A percentile compares a stretch with the other conserved stretches of the same genome.
phyloP scores from a whole-genome alignment of 2,329 filamentous ascomycete genomes.

The Verticillium longisporum region DNA sequence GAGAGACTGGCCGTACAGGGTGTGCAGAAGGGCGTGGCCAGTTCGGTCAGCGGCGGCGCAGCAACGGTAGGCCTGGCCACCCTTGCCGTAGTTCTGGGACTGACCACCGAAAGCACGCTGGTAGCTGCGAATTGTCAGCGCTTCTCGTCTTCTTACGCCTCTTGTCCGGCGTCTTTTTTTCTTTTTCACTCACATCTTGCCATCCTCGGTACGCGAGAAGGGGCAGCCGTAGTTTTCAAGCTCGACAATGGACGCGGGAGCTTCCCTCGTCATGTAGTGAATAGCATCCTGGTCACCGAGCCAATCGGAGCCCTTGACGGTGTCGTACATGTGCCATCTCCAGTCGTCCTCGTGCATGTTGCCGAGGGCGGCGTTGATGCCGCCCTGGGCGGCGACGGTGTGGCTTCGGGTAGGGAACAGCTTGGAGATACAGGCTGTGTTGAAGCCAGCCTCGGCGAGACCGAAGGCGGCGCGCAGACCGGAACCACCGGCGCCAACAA shows the following conservation, averaged over 20 bases:
- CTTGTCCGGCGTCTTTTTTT: slow-evolving; percentile 7
- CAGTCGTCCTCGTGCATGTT: slow-evolving; percentile 99
- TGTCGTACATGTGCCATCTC: slow-evolving; percentile 99
- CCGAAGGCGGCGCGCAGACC: slow-evolving; percentile 80
- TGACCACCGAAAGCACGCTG: slow-evolving; percentile 98
- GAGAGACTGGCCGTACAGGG: slow-evolving; percentile 94
- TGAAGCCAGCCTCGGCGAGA: slow-evolving; percentile 82
- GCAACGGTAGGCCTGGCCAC: slow-evolving; percentile 95
- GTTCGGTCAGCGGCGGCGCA: slow-evolving; percentile 95
- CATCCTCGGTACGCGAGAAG: slow-evolving; percentile 93
- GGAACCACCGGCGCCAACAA: slow-evolving; percentile 78
- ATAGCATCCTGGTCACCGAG: slow-evolving; percentile 95
- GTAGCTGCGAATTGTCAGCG: slow-evolving; percentile 50
- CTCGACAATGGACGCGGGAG: slow-evolving; percentile 84
- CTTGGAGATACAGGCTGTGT: slow-evolving; percentile 82
- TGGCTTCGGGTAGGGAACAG: slow-evolving; percentile 81
- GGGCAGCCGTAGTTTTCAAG: slow-evolving; percentile 97
- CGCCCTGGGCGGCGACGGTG: slow-evolving; percentile 75
- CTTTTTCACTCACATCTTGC: slow-evolving; percentile 67
- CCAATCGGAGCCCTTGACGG: slow-evolving; percentile 96
- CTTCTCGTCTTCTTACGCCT: background rate
- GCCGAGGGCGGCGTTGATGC: slow-evolving; percentile 81
- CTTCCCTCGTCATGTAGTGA: slow-evolving; percentile 97
- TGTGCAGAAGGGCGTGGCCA: slow-evolving; percentile 95
- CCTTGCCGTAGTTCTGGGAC: slow-evolving; percentile 90